Percentiles rank a stretch among this genome's conserved stretches.
phyloP scores from a whole-genome alignment of 2,329 filamentous ascomycete genomes.

The Pyrenophora graminea region DNA sequence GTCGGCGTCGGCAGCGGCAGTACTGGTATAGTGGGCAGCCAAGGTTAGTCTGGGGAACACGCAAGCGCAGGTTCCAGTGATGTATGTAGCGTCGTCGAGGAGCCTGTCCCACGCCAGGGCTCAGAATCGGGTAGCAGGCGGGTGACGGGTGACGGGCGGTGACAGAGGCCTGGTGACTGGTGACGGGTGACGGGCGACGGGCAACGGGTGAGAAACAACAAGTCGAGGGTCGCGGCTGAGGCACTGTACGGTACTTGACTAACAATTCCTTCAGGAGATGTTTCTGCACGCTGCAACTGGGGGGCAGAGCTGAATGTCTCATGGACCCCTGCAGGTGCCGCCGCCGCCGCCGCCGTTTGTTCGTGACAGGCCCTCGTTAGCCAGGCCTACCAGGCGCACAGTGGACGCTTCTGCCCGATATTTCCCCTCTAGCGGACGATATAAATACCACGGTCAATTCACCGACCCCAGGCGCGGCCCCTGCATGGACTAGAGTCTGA shows the following conservation, averaged over 20 bases:
- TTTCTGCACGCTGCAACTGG: constrained; percentile 10
- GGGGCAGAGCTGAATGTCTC: constrained; percentile 17
- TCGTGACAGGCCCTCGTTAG: constrained; percentile 10
- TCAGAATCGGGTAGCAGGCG: constrained; percentile 4
- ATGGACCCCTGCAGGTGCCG: constrained; percentile 9
- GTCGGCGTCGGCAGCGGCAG: constrained; percentile 21
- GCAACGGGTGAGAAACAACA: constrained; percentile 11
- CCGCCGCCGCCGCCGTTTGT: constrained; percentile 9
- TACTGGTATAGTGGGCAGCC: constrained; percentile 23
- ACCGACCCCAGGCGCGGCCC: constrained; percentile 10
- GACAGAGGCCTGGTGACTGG: neutral
- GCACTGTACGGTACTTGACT: neutral
- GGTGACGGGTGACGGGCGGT: neutral
- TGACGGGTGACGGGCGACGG: constrained; percentile 11
- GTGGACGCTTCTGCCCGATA: constrained; percentile 6
- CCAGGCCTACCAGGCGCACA: constrained; percentile 6
- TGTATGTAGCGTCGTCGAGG: constrained; percentile 1
- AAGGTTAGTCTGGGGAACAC: constrained; percentile 32
- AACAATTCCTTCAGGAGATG: constrained; percentile 4
- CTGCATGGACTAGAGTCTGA: constrained; percentile 19
- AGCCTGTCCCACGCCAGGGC: neutral
- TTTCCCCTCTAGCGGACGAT: constrained; percentile 14
- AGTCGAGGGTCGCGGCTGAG: neutral
- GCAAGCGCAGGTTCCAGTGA: constrained; percentile 22
- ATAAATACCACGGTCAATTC: constrained; percentile 8